Base-by-base conservation (phyloP, 2,329 filamentous ascomycete genomes). In the Curvularia eragrostidis region DNA sequence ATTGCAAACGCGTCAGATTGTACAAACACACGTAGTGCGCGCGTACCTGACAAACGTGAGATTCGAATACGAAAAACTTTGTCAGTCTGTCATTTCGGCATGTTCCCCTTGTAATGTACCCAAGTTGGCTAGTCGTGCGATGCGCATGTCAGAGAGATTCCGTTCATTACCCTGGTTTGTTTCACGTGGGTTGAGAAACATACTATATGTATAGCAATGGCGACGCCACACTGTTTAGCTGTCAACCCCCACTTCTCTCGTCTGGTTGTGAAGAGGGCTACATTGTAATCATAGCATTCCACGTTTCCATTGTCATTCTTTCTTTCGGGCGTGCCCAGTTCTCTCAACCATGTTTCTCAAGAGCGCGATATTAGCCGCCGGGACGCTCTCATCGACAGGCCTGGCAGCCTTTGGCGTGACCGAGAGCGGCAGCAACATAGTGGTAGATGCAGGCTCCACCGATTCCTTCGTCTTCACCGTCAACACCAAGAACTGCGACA, bases 401-500 rank as follows among this genome's bases (percentile, higher is more conserved):
- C 55, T 72, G 21, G 75, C 74, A 13, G 74, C 75, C 26, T 78
- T 78, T 53, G 75, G 75, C 36, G 66, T 75, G 38, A 75, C 74
- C 0, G 70, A 70, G 24, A 67, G 63, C 30, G 68, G 67, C 13
- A 59, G 62, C 53, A 68, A 68, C 38, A 73, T 71, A 32, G 64
- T 74, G n/a, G 65, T 77, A 9, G 75, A 77, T 56, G 69, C 75
- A 3, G 75, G 74, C 2, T 71, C 74, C 0, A 58, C 63, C 23
- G 73, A 76, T 43, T 19, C 71, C 5, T 59, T 78, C n/a, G 62
- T 69, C 8, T 67, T 77, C 18, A 74, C 72, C 7, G 73, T 78
- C 13, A 69, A 73, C 28, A 61, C 80, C 46, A 78, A 77, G 15
- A 87, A 77, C 69, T 88, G 87, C 63, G 87, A 89, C 64, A 86